Percentiles rank a stretch among this genome's conserved stretches.
phyloP scores from a whole-genome alignment of 208 protist species.

The Angomonas deanei region DNA sequence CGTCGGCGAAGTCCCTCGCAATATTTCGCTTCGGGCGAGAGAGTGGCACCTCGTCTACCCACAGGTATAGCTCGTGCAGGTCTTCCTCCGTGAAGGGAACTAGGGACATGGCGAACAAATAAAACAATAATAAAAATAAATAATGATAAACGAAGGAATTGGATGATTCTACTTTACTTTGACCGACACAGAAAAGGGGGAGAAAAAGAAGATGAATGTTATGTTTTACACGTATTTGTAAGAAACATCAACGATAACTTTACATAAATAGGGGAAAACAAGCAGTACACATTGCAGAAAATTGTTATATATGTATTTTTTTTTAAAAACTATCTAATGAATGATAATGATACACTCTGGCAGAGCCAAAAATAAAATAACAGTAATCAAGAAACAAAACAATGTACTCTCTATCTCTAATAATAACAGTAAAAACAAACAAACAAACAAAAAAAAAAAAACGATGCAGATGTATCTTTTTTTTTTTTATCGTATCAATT shows the following conservation, averaged over 20 bases:
- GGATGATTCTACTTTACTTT: too few relatives aligned
- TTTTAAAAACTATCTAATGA: background rate
- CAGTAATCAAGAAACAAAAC: background rate
- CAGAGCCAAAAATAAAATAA: background rate
- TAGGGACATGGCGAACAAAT: slow-evolving; percentile 37
- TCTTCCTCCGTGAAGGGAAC: slow-evolving; percentile 90
- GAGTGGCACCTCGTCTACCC: slow-evolving; percentile 96
- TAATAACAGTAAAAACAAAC: slow-evolving; percentile 1
- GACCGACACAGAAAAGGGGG: slow-evolving; percentile 1
- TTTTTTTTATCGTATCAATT: background rate
- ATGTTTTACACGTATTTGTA: too few relatives aligned
- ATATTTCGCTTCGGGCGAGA: slow-evolving; percentile 97
- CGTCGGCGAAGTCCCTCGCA: slow-evolving; percentile 96
- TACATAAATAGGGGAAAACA: too few relatives aligned
- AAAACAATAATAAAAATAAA: slow-evolving; percentile 5
- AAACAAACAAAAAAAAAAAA: slow-evolving; percentile 3
- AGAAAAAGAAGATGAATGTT: slow-evolving; percentile 5
- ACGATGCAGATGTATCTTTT: background rate
- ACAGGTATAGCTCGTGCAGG: slow-evolving; percentile 95
- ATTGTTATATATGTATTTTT: background rate
- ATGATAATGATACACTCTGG: background rate
- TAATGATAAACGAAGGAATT: too few relatives aligned
- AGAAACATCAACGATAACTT: too few relatives aligned
- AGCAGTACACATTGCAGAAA: too few relatives aligned
- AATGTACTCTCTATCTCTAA: too few relatives aligned